Evolutionary conservation across 805 yeast genomes (phyloP).

Genomic region (Candida silvatica): DNA sequence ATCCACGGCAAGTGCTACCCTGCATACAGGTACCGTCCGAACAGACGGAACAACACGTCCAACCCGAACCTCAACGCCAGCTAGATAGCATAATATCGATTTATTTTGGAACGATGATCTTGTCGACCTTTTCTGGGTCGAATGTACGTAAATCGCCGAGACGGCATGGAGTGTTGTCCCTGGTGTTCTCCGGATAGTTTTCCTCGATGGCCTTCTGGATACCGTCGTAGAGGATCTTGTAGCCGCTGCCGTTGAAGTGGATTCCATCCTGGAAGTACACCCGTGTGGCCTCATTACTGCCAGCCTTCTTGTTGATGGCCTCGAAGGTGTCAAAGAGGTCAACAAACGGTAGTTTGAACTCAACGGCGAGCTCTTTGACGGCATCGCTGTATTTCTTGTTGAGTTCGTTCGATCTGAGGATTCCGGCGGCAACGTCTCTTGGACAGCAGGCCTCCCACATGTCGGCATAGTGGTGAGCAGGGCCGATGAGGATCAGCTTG

Average conservation of each 20-base stretch:
- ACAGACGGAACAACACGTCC: too few species aligned
- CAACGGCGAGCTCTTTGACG: conserved; percentile 35
- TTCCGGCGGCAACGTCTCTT: conserved; percentile 25
- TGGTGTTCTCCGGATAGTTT: conserved; percentile 27
- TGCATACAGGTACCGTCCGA: conserved; percentile 35
- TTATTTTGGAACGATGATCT: too few species aligned
- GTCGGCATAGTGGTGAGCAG: conserved; percentile 42
- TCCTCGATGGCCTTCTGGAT: conserved; percentile 21
- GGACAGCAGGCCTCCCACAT: conserved; percentile 29
- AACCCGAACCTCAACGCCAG: too few species aligned
- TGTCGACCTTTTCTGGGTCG: too few species aligned
- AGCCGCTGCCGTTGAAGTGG: conserved; percentile 31
- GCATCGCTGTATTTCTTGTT: conserved; percentile 43
- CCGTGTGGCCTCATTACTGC: conserved; percentile 10
- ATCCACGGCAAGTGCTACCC: conserved; percentile 34
- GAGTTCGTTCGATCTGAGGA: conserved; percentile 33
- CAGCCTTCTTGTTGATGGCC: conserved; percentile 7
- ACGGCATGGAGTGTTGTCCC: too few species aligned
- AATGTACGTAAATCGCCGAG: too few species aligned
- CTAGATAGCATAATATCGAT: too few species aligned
- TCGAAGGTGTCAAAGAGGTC: conserved; percentile 42
- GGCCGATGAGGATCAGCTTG: conserved; percentile 51
- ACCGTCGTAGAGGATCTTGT: conserved; percentile 26
- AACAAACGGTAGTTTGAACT: conserved; percentile 44
- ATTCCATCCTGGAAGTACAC: conserved; percentile 32